Conservation (phyloP, 1,284 basidiomycete genomes). For the Puccinia hordei region DNA sequence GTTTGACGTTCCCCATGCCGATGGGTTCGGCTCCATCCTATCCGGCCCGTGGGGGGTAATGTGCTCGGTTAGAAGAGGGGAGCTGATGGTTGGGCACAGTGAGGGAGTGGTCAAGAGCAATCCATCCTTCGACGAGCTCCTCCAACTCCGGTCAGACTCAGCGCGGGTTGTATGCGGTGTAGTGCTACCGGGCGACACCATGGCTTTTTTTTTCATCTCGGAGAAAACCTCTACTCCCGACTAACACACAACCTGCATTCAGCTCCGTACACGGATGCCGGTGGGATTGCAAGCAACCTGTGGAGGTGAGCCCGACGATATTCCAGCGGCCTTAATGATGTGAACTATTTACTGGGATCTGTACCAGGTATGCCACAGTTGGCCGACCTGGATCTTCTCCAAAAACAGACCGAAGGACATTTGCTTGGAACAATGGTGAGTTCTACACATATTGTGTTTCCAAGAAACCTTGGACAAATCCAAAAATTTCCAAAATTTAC, state of each 20-base stretch:
- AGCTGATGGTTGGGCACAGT: neutral
- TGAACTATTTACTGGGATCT: too few relatives aligned
- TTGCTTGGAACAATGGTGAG: too few relatives aligned
- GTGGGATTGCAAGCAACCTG: neutral
- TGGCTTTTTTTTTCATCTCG: too few relatives aligned
- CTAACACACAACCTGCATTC: neutral
- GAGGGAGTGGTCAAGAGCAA: constrained; percentile 17
- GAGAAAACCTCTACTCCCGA: too few relatives aligned
- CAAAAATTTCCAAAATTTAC: too few relatives aligned
- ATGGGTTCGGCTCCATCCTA: constrained; percentile 1
- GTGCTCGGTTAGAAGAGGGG: neutral
- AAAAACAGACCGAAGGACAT: too few relatives aligned
- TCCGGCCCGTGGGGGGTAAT: neutral
- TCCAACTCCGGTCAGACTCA: neutral
- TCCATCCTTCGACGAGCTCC: neutral
- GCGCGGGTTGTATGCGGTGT: neutral
- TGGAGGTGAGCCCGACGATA: neutral
- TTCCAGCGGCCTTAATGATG: too few relatives aligned
- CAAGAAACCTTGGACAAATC: too few relatives aligned
- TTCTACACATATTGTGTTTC: too few relatives aligned
- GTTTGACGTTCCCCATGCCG: neutral
- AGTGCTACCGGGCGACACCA: neutral
- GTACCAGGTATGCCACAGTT: too few relatives aligned
- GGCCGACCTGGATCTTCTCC: neutral
- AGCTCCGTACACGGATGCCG: too few relatives aligned